Evolutionary conservation across 495 filamentous ascomycete species (phyloP).

Genomic region (Tetracladium marchalianum): DNA sequence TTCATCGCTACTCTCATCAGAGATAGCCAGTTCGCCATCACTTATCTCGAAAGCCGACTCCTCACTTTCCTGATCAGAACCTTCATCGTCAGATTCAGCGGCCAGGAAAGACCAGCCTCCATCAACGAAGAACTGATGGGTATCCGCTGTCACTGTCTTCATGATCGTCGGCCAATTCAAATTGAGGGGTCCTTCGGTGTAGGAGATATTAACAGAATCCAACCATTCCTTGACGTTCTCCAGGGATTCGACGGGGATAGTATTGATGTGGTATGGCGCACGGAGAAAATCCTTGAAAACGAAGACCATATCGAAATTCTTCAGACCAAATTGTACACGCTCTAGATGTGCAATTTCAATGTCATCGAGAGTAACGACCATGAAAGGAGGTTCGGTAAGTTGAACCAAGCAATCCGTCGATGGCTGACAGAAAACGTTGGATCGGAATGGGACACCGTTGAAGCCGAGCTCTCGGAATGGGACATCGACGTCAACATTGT

Average conservation of each 20-base stretch:
- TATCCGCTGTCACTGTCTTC: conserved; percentile 93
- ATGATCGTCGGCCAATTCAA: conserved; percentile 98
- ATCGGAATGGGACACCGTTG: conserved; percentile 89
- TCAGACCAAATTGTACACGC: conserved; percentile 94
- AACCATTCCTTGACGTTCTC: conserved; percentile 98
- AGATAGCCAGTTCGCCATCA: conserved; percentile 71
- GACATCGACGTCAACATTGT: conserved; percentile 81
- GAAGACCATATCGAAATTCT: conserved; percentile 98
- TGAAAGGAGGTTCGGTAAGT: conserved; percentile 92
- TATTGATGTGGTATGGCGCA: conserved; percentile 86
- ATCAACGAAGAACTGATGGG: conserved; percentile 88
- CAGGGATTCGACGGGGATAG: conserved; percentile 89
- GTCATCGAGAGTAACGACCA: conserved; percentile 87
- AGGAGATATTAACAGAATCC: conserved; percentile 88
- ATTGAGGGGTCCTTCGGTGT: conserved; percentile 90
- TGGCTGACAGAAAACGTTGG: conserved; percentile 88
- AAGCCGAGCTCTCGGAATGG: conserved; percentile 96
- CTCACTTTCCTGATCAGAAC: conserved; percentile 67
- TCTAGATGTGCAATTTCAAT: conserved; percentile 96
- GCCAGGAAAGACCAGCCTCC: conserved; percentile 93
- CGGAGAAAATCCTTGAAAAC: conserved; percentile 95
- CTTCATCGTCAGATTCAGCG: conserved; percentile 81
- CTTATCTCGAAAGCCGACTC: conserved; percentile 86
- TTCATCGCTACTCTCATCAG: conserved; percentile 73
- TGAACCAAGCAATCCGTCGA: conserved; percentile 98